Evolutionary conservation across 192 early-diverging fungal species (phyloP).

Genomic region (Backusella tarrabulga): DNA sequence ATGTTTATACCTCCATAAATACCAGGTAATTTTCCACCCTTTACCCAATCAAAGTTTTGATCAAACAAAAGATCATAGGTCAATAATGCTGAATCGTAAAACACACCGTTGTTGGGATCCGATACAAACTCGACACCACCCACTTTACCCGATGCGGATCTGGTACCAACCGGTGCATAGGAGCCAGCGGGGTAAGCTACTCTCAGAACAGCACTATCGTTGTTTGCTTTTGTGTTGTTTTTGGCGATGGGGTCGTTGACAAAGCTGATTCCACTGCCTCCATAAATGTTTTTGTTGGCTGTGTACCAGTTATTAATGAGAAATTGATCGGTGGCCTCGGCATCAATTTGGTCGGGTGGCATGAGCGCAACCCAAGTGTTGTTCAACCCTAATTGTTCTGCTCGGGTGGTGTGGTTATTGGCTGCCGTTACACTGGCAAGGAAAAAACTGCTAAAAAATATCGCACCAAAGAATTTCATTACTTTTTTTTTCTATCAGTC

Average conservation of each 20-base stretch:
- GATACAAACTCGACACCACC: constrained; percentile 50
- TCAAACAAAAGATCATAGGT: constrained; percentile 48
- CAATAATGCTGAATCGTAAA: constrained; percentile 42
- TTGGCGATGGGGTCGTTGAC: constrained; percentile 28
- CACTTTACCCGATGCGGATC: not conserved
- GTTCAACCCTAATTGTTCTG: constrained; percentile 20
- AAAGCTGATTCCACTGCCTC: constrained; percentile 35
- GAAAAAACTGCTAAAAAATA: not conserved
- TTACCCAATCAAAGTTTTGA: constrained; percentile 41
- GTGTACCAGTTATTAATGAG: constrained; percentile 5
- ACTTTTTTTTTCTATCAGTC: not conserved
- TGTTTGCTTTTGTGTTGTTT: constrained; percentile 8
- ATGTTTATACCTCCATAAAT: constrained; percentile 36
- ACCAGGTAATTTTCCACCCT: constrained; percentile 51
- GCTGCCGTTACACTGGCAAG: not conserved
- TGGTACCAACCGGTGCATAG: constrained; percentile 35
- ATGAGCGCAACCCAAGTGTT: constrained; percentile 42
- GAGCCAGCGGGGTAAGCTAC: constrained; percentile 45
- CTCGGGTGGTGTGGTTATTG: not conserved
- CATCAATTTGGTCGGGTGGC: constrained; percentile 20
- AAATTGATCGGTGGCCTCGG: not conserved
- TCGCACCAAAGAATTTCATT: not conserved
- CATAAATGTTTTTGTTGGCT: constrained; percentile 26
- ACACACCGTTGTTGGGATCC: constrained; percentile 34
- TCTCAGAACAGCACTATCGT: constrained; percentile 29